These are phyloP conservation scores for Mollisiaceae sp. DNA, from an alignment of 2,329 filamentous ascomycete species.

Conservation along the genomic window DNA sequence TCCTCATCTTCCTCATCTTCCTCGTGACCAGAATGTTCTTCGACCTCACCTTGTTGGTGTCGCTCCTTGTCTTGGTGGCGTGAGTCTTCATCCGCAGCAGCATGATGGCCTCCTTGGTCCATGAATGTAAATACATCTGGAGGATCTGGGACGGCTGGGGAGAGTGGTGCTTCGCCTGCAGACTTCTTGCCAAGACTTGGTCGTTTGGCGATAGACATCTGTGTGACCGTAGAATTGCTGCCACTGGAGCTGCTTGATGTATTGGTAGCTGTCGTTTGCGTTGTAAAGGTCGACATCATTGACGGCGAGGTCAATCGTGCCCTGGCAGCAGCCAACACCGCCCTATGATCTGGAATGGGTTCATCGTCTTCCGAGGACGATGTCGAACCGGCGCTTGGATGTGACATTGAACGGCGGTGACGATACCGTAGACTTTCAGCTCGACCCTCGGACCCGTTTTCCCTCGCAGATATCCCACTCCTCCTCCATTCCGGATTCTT, in stretches of 20 bases:
- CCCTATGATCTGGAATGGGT: slow-evolving; percentile 33
- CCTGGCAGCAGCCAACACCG: slow-evolving; percentile 34
- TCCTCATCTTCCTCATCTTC: slow-evolving; percentile 19
- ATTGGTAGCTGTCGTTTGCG: slow-evolving; percentile 40
- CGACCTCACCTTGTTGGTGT: slow-evolving; percentile 16
- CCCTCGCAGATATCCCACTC: slow-evolving; percentile 26
- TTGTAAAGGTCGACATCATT: slow-evolving; percentile 42
- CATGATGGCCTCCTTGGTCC: slow-evolving; percentile 20
- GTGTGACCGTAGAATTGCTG: slow-evolving; percentile 50
- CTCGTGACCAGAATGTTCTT: slow-evolving; percentile 15
- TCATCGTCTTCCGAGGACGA: slow-evolving; percentile 37
- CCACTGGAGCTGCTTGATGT: slow-evolving; percentile 48
- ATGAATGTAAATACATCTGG: slow-evolving; percentile 40
- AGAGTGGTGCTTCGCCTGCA: slow-evolving; percentile 33
- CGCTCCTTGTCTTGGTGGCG: slow-evolving; percentile 12
- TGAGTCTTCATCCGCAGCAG: background rate
- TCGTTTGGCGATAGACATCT: slow-evolving; percentile 39
- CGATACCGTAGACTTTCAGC: slow-evolving; percentile 26
- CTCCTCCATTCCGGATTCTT: slow-evolving; percentile 33
- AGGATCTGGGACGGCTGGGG: slow-evolving; percentile 40
- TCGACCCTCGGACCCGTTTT: slow-evolving; percentile 24
- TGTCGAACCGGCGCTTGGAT: slow-evolving; percentile 31
- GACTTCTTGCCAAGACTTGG: slow-evolving; percentile 28
- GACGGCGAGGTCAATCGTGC: slow-evolving; percentile 42
- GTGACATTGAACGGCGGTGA: slow-evolving; percentile 29